These are phyloP conservation scores for Cucumis sativus DNA, from an alignment of 306 rosid species.

Conservation along the genomic window DNA sequence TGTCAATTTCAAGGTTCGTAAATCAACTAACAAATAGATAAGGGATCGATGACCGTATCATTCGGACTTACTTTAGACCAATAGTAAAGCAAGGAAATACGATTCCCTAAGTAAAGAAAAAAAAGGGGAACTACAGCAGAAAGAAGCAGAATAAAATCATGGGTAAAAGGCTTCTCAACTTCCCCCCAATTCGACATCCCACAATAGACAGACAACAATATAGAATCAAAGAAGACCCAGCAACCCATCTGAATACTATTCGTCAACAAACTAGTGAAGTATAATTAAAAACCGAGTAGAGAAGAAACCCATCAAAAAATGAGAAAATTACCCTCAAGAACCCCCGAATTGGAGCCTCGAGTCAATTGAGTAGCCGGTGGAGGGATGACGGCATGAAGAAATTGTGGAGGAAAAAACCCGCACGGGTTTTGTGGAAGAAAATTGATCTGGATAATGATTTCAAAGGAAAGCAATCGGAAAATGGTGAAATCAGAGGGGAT, in stretches of 20 bases:
- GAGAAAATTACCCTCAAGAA: conserved; percentile 4
- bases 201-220: neutral
- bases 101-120: neutral
- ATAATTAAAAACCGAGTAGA: neutral
- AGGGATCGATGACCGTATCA: neutral
- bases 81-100: neutral
- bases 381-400: neutral
- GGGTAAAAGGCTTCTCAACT: neutral
- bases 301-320: neutral
- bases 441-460: neutral
- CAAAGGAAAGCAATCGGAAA: neutral
- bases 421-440: neutral
- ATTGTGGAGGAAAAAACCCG: neutral
- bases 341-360: neutral
- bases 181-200: neutral
- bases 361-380: neutral
- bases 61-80: neutral
- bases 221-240: neutral
- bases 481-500: neutral
- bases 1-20: neutral
- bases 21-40: neutral
- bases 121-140: neutral
- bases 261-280: neutral
- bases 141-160: neutral
- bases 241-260: neutral